Evolutionary conservation across 352 stramenopile species (phyloP), one percentile per base, ranked within the genome.

Genomic region (Peronospora tabacina): DNA sequence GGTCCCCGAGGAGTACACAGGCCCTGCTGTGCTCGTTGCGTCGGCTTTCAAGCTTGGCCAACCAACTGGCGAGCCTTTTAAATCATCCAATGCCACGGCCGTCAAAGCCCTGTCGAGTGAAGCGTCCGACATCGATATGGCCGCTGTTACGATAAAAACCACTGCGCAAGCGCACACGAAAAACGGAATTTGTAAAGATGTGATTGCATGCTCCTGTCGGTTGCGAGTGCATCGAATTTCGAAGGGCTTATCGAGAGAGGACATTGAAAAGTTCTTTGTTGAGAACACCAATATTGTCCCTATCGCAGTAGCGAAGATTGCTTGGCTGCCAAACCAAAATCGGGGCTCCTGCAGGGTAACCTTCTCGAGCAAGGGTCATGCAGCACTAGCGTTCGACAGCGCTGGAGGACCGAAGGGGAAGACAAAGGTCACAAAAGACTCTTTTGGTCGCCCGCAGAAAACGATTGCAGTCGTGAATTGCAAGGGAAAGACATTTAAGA

Each of bases 191-290:
- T 63, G 53, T 7, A 57, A 75, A 41, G 66, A 49, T 7, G 54
- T 58, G 49, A 72, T 76, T 16, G 75, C 76, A 28, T 72, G 72
- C 9, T 89, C 77, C 2, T 85, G 74, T 34, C 75, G 73, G 12
- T 64, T 89, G 44, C 80, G 71, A 1, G 60, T 94, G 26, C 80
- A 91, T 66, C 76, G 72, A 56, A 82, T 94, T 44, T 65, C 76
- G 1, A 80, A 80, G 22, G 81, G 80, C 16, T 38, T 90, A 12
- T 69, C 63, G 36, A 81, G 66, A 24, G 36, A 53, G 16, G 78
- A 94, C 41, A 76, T 94, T 7, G 66, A 94, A 43, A 63, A 75
- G 2, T 91, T 84, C 49, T 84, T 91, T 42, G 44, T 76, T 39
- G 49, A 80, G 29, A 72, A 61, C 5, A 57, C 80, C 24, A 77